Evolutionary conservation across 108 stramenopile genomes (phyloP).

Genomic region (Fragilariopsis cylindrus): DNA sequence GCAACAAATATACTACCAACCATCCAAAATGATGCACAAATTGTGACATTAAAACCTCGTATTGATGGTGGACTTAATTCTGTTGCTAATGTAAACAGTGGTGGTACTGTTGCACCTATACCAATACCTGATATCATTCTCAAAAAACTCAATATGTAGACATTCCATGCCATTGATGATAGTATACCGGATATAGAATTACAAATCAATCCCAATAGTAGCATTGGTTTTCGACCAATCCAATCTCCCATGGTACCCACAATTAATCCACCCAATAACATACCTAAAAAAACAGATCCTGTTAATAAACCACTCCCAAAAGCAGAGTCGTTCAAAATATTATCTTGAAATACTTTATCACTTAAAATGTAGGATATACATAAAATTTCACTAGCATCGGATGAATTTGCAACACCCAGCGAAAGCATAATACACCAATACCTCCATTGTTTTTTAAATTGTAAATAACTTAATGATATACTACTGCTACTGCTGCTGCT

Average conservation of each 20-base stretch:
- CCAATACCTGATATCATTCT: slow-evolving; percentile 75
- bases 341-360: slow-evolving; percentile 46
- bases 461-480: not conserved
- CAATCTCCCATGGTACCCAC: slow-evolving; percentile 64
- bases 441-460: slow-evolving; percentile 43
- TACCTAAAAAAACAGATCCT: slow-evolving; percentile 77
- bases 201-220: slow-evolving; percentile 57
- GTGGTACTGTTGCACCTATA: slow-evolving; percentile 76
- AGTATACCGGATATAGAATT: slow-evolving; percentile 63
- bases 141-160: slow-evolving; percentile 41
- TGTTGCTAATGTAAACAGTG: slow-evolving; percentile 66
- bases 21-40: slow-evolving; percentile 86
- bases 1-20: slow-evolving; percentile 82
- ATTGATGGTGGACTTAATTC: slow-evolving; percentile 73
- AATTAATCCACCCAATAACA: slow-evolving; percentile 75
- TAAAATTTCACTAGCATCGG: slow-evolving; percentile 77
- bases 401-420: slow-evolving; percentile 70
- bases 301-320: slow-evolving; percentile 51
- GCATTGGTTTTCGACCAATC: slow-evolving; percentile 65
- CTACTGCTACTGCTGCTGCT: not conserved
- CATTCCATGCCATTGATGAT: slow-evolving; percentile 45
- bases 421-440: slow-evolving; percentile 74
- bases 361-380: slow-evolving; percentile 73
- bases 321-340: slow-evolving; percentile 24
- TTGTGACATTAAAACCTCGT: slow-evolving; percentile 68